phyloP scores from a whole-genome alignment of 441 rosid species.

The Monsonia emarginata region DNA sequence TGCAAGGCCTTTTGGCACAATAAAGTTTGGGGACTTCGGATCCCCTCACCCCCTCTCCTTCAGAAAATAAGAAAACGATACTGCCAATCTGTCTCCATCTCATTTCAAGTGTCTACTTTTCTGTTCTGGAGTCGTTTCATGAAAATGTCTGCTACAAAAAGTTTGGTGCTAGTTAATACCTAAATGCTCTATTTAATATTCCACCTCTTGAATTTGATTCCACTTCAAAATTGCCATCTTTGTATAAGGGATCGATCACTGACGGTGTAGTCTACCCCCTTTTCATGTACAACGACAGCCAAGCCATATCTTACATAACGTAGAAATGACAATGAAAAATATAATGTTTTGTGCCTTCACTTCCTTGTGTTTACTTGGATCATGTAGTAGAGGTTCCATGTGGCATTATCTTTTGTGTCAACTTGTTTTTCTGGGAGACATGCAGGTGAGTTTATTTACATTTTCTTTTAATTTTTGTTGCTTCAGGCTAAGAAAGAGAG shows the following conservation, averaged over 20 bases:
- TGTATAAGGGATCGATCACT: too few relatives aligned
- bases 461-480: neutral
- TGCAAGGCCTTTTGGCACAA: too few relatives aligned
- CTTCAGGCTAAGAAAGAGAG: constrained; percentile 56
- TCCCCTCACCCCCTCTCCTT: too few relatives aligned
- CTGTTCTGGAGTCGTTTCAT: neutral
- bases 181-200: too few relatives aligned
- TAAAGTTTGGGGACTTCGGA: too few relatives aligned
- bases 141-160: neutral
- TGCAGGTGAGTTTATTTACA: neutral
- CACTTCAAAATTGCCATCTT: too few relatives aligned
- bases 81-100: neutral
- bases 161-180: neutral
- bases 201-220: neutral
- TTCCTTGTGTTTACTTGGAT: neutral
- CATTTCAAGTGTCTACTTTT: neutral
- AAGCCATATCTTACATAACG: neutral
- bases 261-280: too few relatives aligned
- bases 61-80: too few relatives aligned
- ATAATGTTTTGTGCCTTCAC: neutral
- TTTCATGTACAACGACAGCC: too few relatives aligned
- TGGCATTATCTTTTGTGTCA: neutral
- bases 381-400: neutral
- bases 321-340: neutral
- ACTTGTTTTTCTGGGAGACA: neutral